Evolutionary conservation across 495 filamentous ascomycete genomes (phyloP), one percentile per base, ranked within the genome.

Genomic region (Neurospora sp.): DNA sequence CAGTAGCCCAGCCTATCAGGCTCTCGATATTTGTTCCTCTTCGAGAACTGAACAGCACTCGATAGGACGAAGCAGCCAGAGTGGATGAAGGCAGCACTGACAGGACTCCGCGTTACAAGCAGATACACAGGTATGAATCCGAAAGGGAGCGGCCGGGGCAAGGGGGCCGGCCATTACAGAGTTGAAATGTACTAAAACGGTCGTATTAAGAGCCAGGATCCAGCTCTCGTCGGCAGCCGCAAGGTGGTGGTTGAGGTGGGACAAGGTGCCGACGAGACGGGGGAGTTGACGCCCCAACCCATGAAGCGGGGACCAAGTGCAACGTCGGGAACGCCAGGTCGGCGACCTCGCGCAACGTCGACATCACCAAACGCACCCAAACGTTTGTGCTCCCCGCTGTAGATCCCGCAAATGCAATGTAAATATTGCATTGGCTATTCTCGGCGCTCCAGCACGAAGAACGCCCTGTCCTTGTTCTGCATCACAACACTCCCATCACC

Each of bases 291-390:
- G 27, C 53, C 45, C 53, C 53, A 61, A 35, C 53, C 53, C 53
- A 61, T 16, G 53, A 61, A 61, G 53, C 53, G 53, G 53, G 53
- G 53, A 61, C 27, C 53, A 61, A 61, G 53, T 61, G 53, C 27
- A 35, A 61, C 53, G 27, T 61, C 53, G 41, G 70, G 73, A 68
- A 72, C 41, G 68, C 70, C 72, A 76, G 72, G 74, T 76, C 74
- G 74, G 74, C 74, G 74, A 76, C 74, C 74, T 76, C 74, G 73
- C 16, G 18, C 71, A 73, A 20, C 72, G 59, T 73, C 37, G 14
- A 71, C 44, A 69, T 31, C 27, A 65, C 71, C 74, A 37, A 35
- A 40, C 27, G 53, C 20, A 53, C 45, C 45, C 45, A 53, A 53
- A 38, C 37, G 71, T 75, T 72, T 59, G 72, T 73, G 71, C 74